Base-by-base conservation (phyloP, 768 basidiomycete species). In the Cystobasidiopsis lactophilus region DNA sequence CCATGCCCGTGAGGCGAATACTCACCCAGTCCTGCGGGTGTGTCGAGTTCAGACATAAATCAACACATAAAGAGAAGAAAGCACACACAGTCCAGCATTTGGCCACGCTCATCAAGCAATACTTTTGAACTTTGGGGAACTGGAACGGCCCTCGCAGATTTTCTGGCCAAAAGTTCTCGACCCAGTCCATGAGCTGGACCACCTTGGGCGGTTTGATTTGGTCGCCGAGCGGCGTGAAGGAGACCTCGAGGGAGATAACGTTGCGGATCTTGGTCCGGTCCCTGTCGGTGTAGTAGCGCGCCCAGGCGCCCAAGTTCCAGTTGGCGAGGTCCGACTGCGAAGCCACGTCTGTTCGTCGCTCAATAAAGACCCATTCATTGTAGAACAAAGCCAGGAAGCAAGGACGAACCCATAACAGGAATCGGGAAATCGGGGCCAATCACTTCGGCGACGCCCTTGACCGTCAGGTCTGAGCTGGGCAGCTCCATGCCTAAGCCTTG, bases 31-130 rank as follows among this genome's bases (percentile, higher is more conserved):
- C 45, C 45, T 47, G 24, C 16, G n/a, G n/a, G n/a, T n/a, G n/a
- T 13, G 13, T 13, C 50, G 29, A 50, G 5, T 40, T 51, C 4
- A 54, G 35, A 31, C 16, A 51, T 40, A 48, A 21, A 2, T 26
- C 0, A 19, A 19, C 19, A 29, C 21, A 5, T 18, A 10, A 35
- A 2, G 13, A n/a, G n/a, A 2, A 54, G n/a, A 52, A 27, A 19
- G 11, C n/a, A 70, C 78, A 63, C 59, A 86, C 89, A 56, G 91
- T 98, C 85, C 89, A 95, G 29, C 85, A 84, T 23, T 77, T 75
- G 7, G 77, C 79, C 21, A 91, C 86, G 31, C 85, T 84, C 93
- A 98, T 98, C 53, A 98, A 70, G 62, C 91, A 95, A 65, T 98
- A 98, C 48, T 91, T 66, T 62, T 91, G 86, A 1, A 98, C 91